Base-by-base conservation (phyloP, 2,329 filamentous ascomycete species). In the Sclerotinia sclerotiorum region DNA sequence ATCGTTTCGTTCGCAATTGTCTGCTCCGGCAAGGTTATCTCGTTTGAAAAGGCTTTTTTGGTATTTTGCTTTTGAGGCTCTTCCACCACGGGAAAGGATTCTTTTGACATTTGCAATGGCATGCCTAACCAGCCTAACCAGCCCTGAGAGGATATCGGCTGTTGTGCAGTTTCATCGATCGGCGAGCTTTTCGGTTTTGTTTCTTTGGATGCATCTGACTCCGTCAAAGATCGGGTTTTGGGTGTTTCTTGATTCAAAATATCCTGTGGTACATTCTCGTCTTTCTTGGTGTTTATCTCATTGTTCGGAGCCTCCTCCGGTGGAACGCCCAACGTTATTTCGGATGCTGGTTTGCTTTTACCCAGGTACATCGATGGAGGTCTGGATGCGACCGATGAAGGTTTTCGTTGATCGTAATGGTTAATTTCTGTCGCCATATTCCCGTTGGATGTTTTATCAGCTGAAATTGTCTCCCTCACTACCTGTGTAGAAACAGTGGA, bases 381-480 rank as follows among this genome's bases (percentile, higher is more conserved):
- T 54, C 76, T 70, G 21, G 70, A 67, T 52, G 68, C 54, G 17
- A 69, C 67, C n/a, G 66, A 56, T 17, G 72, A 63, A 42, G 74
- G 57, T 61, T 71, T 73, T 64, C 72, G 74, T 21, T 70, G 68
- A 55, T 78, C 75, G 64, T 76, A 75, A 55, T 71, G 73, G 71
- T 65, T 74, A 29, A 76, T 65, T 67, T 76, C 75, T 51, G 72
- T 65, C n/a, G 74, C 68, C 15, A 74, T 67, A 6, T 68, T 54
- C 17, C 69, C 72, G 63, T 74, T 77, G n/a, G 69, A 71, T 13
- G 74, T 67, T 68, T 76, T 78, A 65, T 68, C 85, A 42, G 86
- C 87, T 57, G 86, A 78, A 39, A 89, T 88, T 17, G 84, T 86
- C 76, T 90, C 87, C 71, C 82, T 82, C 4, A 86, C 85, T 56